These are phyloP conservation scores for Casuarina cunninghamiana DNA, from an alignment of 306 rosid species.

Conservation along the genomic window DNA sequence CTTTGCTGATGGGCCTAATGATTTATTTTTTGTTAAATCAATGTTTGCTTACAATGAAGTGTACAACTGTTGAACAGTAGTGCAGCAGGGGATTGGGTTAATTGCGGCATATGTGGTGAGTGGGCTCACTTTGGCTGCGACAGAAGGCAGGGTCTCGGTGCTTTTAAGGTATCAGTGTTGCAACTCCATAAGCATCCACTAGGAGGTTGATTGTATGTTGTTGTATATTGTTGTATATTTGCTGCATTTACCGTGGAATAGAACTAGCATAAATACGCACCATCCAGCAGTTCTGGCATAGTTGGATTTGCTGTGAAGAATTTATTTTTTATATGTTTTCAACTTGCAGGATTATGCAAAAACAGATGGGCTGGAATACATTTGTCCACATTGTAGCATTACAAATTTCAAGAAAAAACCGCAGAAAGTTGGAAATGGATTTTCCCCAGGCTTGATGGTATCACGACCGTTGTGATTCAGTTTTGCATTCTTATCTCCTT, in stretches of 20 bases:
- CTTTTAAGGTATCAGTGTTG: slow-evolving; percentile 72
- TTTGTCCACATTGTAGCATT: slow-evolving; percentile 95
- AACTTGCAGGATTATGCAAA: slow-evolving; percentile 94
- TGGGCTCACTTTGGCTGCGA: slow-evolving; percentile 99
- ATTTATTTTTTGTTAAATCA: not conserved
- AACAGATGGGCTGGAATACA: slow-evolving; percentile 97
- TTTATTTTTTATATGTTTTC: not conserved
- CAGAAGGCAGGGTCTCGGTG: slow-evolving; percentile 98
- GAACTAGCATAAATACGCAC: not conserved
- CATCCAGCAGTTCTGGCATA: not conserved
- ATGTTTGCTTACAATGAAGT: slow-evolving; percentile 27
- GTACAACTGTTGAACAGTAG: slow-evolving; percentile 66
- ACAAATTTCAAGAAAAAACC: slow-evolving; percentile 94
- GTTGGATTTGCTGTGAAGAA: not conserved
- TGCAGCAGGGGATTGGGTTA: slow-evolving; percentile 99
- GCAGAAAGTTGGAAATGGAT: slow-evolving; percentile 68
- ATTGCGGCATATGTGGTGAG: slow-evolving; percentile 99
- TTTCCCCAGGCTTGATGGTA: slow-evolving; percentile 62
- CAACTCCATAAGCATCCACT: slow-evolving; percentile 4
- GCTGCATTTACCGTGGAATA: not conserved
- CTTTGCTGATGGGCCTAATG: slow-evolving; percentile 2
- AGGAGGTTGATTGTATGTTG: slow-evolving; percentile 1
- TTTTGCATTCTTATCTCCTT: slow-evolving; percentile 22
- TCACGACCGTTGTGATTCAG: slow-evolving; percentile 62
- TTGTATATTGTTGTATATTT: not conserved